Evolutionary conservation across 305 asterid genomes (phyloP).

Genomic region (Fraxinus albicans): DNA sequence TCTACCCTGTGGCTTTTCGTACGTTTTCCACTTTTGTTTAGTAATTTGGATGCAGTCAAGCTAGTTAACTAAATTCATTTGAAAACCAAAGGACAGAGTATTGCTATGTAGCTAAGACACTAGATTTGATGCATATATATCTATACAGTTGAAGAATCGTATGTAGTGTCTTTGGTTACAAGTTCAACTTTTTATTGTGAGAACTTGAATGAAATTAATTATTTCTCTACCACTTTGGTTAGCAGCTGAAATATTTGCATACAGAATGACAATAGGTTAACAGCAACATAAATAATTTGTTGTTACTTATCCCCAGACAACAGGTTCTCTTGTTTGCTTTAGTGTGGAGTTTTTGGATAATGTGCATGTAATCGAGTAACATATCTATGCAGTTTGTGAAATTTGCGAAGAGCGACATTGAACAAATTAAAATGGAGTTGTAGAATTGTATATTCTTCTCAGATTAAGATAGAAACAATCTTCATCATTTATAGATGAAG

Average conservation of each 20-base stretch:
- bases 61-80: not conserved
- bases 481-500: no score
- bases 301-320: not conserved
- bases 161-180: conserved; percentile 9
- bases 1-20: no score
- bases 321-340: not conserved
- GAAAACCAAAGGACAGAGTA: not conserved
- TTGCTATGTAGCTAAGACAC: not conserved
- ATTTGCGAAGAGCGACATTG: not conserved
- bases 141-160: not conserved
- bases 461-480: no score
- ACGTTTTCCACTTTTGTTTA: not conserved
- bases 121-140: not conserved
- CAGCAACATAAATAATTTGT: not conserved
- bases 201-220: conserved; percentile 1
- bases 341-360: not conserved
- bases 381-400: not conserved
- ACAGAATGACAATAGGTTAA: not conserved
- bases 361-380: not conserved
- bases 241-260: not conserved
- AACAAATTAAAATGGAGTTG: no score
- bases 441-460: no score
- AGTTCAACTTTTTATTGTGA: not conserved
- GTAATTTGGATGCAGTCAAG: not conserved
- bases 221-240: not conserved